A percentile compares a stretch with the other conserved stretches of the same genome.
Conservation (phyloP, 2,329 filamentous ascomycete species). For the Xylariaceae sp. region DNA sequence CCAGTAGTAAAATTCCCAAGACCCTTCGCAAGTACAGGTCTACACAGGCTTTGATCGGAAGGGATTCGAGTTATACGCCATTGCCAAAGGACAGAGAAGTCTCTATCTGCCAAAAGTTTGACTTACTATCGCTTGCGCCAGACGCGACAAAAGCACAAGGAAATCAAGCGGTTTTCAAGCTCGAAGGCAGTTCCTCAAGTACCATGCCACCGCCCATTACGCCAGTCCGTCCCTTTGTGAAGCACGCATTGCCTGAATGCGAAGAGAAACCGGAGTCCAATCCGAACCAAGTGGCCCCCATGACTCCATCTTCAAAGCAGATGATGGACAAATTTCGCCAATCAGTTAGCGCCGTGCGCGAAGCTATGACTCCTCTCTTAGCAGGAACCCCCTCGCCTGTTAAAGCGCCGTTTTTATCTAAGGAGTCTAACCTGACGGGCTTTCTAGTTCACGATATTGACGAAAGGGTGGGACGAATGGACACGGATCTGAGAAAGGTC, state of each 20-base stretch:
- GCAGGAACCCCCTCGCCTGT: constrained; percentile 44
- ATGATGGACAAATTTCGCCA: constrained; percentile 21
- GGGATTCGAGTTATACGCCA: constrained; percentile 14
- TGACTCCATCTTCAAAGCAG: constrained; percentile 34
- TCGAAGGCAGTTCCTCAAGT: constrained; percentile 9
- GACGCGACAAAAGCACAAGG: constrained; percentile 24
- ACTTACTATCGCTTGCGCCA: constrained; percentile 40
- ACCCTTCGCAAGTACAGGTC: constrained; percentile 28
- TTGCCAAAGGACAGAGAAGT: constrained; percentile 38
- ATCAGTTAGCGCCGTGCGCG: constrained; percentile 29
- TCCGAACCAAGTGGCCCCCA: constrained; percentile 28
- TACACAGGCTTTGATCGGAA: constrained; percentile 20
- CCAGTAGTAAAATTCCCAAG: constrained; percentile 14
- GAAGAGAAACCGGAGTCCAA: constrained; percentile 5
- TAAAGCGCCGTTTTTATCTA: constrained; percentile 60
- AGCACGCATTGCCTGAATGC: constrained; percentile 2
- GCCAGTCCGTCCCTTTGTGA: no score
- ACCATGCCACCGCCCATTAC: no score
- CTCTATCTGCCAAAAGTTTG: constrained; percentile 41
- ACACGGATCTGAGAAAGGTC: constrained; percentile 68
- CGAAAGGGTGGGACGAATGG: constrained; percentile 71
- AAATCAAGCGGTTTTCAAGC: constrained; percentile 48
- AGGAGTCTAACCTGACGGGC: constrained; percentile 66
- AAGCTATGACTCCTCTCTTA: constrained; percentile 31
- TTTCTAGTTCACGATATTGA: constrained; percentile 78